Base-by-base conservation (phyloP, 768 basidiomycete genomes). In the Podaxis sp. region DNA sequence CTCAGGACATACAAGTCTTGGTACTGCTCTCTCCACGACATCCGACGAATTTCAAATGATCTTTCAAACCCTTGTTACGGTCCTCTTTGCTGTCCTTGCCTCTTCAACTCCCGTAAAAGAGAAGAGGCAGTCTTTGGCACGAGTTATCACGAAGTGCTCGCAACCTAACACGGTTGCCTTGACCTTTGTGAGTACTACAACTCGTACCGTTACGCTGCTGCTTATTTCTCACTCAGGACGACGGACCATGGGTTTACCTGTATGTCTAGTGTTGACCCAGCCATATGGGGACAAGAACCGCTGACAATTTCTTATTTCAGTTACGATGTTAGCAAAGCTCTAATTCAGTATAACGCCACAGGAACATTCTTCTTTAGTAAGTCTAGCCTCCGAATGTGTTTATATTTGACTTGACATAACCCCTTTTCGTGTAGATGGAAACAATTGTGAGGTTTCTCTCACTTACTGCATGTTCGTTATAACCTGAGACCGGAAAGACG, bases 291-390 rank as follows among this genome's bases (percentile, higher is more conserved):
- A 48, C 39, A 15, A 13, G 19, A 1, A 38, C 24, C 11, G 15
- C 28, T 39, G 13, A 36, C n/a, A 5, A 17, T 44, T 30, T 61
- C 19, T 24, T 52, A 26, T 6, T 30, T 8, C 55, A 79, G 78
- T 4, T 71, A 75, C 54, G 75, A 79, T 54, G 67, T 79, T 56
- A 73, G 72, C 64, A 73, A 79, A 38, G 71, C 76, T 8, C 70
- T 80, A 15, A 66, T 67, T 6, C 71, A 69, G 12, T 74, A 72
- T 44, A 73, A 73, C 46, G 76, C 75, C 6, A 77, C 70, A 8
- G 80, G 75, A 5, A 80, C 80, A 0, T 82, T 82, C 67, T 82
- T 81, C 73, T 75, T 78, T 66, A 79, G 78, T 79, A 67, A n/a
- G 77, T 72, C 30, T 28, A 24, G 15, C 38, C 11, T 6, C 7